These are phyloP conservation scores for Lactifluus hygrophoroides DNA, from an alignment of 768 basidiomycete species.

Conservation along the genomic window DNA sequence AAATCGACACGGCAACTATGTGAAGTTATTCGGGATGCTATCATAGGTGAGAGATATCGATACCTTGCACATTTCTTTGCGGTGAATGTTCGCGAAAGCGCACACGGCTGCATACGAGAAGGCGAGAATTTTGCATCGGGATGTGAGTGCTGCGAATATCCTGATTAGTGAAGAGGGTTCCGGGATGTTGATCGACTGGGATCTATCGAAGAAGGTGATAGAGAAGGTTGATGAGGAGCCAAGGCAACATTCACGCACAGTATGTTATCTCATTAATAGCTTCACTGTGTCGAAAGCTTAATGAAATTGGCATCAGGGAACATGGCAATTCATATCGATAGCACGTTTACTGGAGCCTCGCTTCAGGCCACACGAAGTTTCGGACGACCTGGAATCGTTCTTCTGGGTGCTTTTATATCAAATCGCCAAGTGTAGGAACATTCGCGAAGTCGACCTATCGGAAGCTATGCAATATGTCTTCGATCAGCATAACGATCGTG, in stretches of 20 bases:
- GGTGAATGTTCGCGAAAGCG: not conserved
- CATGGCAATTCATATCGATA: constrained; percentile 19
- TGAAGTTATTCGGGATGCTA: no score
- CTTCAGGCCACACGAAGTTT: not conserved
- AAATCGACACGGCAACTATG: no score
- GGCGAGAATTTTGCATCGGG: constrained; percentile 1
- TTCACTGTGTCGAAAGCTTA: not conserved
- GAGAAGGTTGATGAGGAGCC: not conserved
- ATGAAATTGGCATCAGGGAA: constrained; percentile 4
- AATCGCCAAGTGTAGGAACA: not conserved
- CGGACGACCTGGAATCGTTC: constrained; percentile 20
- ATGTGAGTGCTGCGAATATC: constrained; percentile 1
- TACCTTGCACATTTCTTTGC: not conserved
- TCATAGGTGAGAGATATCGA: no score
- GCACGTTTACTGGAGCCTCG: not conserved
- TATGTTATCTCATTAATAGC: not conserved
- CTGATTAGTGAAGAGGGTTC: not conserved
- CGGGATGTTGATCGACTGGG: constrained; percentile 3
- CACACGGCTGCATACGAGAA: constrained; percentile 6
- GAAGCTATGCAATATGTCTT: not conserved
- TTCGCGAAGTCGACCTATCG: not conserved
- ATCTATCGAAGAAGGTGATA: not conserved
- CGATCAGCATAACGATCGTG: not conserved
- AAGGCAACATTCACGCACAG: not conserved
- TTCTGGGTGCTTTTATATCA: constrained; percentile 13